Evolutionary conservation across 148 eudicot genomes (phyloP).

Genomic region (Chenopodium album): DNA sequence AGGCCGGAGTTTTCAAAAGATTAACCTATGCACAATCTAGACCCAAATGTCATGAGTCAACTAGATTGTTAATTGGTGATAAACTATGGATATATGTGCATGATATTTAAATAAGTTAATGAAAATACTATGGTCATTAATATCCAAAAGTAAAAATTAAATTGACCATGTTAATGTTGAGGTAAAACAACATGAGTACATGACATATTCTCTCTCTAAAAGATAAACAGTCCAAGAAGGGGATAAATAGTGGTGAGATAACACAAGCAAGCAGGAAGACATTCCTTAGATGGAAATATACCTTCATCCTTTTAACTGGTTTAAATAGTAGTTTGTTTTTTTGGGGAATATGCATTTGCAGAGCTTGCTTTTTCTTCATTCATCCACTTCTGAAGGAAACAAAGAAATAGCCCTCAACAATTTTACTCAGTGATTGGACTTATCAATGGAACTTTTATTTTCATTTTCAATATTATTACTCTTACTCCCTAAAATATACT

Average conservation of each 20-base stretch:
- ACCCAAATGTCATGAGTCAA: no score
- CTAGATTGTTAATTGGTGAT: no score
- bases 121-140: no score
- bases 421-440: constrained; percentile 26
- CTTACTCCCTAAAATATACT: no score
- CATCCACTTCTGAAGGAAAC: background rate
- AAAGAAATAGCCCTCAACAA: background rate
- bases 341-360: constrained; percentile 21
- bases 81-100: no score
- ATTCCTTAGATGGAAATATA: constrained; percentile 37
- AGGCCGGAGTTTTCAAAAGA: no score
- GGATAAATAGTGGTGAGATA: background rate
- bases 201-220: background rate
- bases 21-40: no score
- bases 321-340: constrained; percentile 21
- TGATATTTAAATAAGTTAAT: no score
- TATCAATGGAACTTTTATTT: constrained; percentile 12
- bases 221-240: background rate
- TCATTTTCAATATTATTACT: background rate
- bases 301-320: constrained; percentile 28
- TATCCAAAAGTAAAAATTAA: no score
- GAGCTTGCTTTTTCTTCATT: background rate
- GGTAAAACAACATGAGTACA: no score
- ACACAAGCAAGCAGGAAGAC: constrained; percentile 19
- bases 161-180: no score